Conservation (phyloP, 2,329 filamentous ascomycete species). For the Xylaria hypoxylon region DNA sequence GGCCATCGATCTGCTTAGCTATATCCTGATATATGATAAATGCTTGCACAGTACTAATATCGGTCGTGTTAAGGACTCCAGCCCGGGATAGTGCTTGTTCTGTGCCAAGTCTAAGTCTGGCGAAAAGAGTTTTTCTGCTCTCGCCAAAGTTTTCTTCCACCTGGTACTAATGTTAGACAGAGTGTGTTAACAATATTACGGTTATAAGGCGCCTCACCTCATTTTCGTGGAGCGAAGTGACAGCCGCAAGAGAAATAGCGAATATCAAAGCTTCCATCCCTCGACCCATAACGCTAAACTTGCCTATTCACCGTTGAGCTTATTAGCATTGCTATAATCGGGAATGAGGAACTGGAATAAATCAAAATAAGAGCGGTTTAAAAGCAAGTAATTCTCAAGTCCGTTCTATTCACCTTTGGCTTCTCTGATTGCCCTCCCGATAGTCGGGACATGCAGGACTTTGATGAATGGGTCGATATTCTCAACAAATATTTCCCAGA, state of each 20-base stretch:
- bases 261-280: conserved; percentile 32
- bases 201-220: conserved; percentile 10
- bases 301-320: conserved; percentile 9
- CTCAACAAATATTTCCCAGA: conserved; percentile 29
- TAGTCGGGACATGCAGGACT: conserved; percentile 24
- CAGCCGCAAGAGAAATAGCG: conserved; percentile 27
- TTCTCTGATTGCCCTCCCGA: conserved; percentile 13
- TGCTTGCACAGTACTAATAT: conserved; percentile 24
- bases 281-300: conserved; percentile 22
- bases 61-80: conserved; percentile 29
- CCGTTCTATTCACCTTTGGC: conserved; percentile 17
- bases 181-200: not conserved
- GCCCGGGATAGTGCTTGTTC: conserved; percentile 25
- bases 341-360: not conserved
- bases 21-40: conserved; percentile 27
- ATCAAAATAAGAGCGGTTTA: not conserved
- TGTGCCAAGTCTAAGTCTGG: conserved; percentile 19
- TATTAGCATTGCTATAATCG: not conserved
- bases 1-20: conserved; percentile 16
- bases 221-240: conserved; percentile 22
- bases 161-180: conserved; percentile 2
- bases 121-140: conserved; percentile 13
- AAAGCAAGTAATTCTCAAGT: not conserved
- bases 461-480: conserved; percentile 29
- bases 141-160: conserved; percentile 30